A percentile compares a stretch with the other conserved stretches of the same genome.
phyloP scores from a whole-genome alignment of 2,329 filamentous ascomycete species.

The Nothopassalora personata region DNA sequence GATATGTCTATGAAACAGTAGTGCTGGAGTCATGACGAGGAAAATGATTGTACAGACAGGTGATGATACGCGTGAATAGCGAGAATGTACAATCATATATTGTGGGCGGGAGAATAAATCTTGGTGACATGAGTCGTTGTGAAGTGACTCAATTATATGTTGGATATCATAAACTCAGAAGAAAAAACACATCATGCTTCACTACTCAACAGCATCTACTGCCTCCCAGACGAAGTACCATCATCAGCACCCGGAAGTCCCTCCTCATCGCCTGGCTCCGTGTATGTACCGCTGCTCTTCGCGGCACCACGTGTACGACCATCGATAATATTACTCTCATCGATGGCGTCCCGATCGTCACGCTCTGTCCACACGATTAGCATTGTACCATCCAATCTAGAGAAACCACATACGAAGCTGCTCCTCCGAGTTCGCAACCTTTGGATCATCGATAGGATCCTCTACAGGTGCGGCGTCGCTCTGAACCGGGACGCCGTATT shows the following conservation, averaged over 20 bases:
- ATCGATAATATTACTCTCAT: conserved; percentile 44
- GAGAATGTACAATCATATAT: neutral
- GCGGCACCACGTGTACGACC: conserved; percentile 45
- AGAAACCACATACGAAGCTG: conserved; percentile 38
- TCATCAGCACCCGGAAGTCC: conserved; percentile 27
- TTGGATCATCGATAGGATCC: conserved; percentile 41
- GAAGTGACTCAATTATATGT: neutral
- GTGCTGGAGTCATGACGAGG: too few species aligned
- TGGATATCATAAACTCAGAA: neutral
- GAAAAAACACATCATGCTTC: neutral
- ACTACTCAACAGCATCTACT: conserved; percentile 1
- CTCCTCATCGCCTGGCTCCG: conserved; percentile 51
- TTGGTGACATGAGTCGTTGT: neutral
- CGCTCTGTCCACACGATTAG: conserved; percentile 29
- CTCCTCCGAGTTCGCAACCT: conserved; percentile 44
- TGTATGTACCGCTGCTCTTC: conserved; percentile 42
- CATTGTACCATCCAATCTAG: neutral
- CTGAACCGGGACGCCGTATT: conserved; percentile 45
- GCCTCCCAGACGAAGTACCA: conserved; percentile 17
- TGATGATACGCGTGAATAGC: neutral
- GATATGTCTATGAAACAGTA: too few species aligned
- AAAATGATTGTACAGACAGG: too few species aligned
- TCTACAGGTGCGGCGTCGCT: conserved; percentile 44
- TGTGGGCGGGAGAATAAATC: neutral
- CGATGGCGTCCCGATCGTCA: conserved; percentile 48